phyloP scores from a whole-genome alignment of 805 yeast species.

The Vanderwaltozyma tropicalis region DNA sequence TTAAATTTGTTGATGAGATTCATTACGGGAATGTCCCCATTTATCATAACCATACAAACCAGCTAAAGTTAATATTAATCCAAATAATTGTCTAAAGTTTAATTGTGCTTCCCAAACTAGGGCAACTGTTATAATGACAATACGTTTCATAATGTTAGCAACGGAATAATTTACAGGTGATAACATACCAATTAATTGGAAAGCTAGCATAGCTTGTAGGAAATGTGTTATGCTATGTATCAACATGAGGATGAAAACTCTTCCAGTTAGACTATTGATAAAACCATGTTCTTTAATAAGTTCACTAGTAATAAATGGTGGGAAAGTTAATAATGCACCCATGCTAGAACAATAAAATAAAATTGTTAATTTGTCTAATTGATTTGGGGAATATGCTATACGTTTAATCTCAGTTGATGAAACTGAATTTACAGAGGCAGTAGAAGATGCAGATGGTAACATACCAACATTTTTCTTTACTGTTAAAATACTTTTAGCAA shows the following conservation, averaged over 20 bases:
- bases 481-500: constrained; percentile 65
- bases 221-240: constrained; percentile 66
- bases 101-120: constrained; percentile 51
- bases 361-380: constrained; percentile 62
- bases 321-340: constrained; percentile 58
- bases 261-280: constrained; percentile 19
- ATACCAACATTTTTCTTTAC: constrained; percentile 28
- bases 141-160: constrained; percentile 67
- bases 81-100: constrained; percentile 35
- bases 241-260: constrained; percentile 32
- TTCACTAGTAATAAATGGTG: constrained; percentile 55
- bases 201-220: constrained; percentile 62
- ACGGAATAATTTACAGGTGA: constrained; percentile 73
- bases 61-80: constrained; percentile 43
- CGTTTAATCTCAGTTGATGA: constrained; percentile 14
- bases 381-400: constrained; percentile 17
- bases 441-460: constrained; percentile 14
- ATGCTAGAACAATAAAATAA: constrained; percentile 59
- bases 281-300: constrained; percentile 19
- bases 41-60: constrained; percentile 66
- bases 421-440: constrained; percentile 13
- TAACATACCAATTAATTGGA: constrained; percentile 60
- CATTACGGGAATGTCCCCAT: constrained; percentile 39
- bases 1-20: constrained; percentile 1
- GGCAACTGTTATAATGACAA: constrained; percentile 57